These are phyloP conservation scores for Didymella arachidicola DNA, from an alignment of 2,329 filamentous ascomycete genomes.

Conservation along the genomic window DNA sequence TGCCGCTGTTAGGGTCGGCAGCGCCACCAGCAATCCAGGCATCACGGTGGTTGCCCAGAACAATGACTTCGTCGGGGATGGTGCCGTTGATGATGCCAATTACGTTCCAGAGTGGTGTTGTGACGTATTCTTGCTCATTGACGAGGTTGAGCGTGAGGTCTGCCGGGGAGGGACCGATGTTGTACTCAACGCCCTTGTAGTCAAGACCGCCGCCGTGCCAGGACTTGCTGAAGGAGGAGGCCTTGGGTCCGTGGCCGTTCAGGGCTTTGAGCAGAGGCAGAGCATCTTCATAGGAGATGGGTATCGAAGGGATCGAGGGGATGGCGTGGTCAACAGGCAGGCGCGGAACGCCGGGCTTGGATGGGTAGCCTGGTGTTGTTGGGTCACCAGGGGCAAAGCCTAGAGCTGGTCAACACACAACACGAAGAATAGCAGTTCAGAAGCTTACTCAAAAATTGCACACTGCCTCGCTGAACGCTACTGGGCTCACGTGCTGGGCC, in stretches of 20 bases:
- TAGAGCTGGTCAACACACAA: slow-evolving; percentile 39
- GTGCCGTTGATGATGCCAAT: slow-evolving; percentile 92
- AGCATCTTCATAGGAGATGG: slow-evolving; percentile 87
- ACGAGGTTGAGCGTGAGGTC: slow-evolving; percentile 62
- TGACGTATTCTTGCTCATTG: slow-evolving; percentile 60
- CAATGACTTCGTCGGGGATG: slow-evolving; percentile 81
- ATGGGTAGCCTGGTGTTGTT: slow-evolving; percentile 92
- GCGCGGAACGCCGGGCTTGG: slow-evolving; percentile 85
- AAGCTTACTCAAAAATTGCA: slow-evolving; percentile 63
- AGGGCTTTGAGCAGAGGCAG: slow-evolving; percentile 87
- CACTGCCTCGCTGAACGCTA: slow-evolving; percentile 88
- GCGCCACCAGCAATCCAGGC: slow-evolving; percentile 89
- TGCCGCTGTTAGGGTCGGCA: slow-evolving; percentile 83
- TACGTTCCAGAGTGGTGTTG: slow-evolving; percentile 70
- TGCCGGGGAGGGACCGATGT: slow-evolving; percentile 82
- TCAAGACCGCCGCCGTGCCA: slow-evolving; percentile 78
- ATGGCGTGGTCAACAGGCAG: slow-evolving; percentile 73
- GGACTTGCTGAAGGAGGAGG: slow-evolving; percentile 73
- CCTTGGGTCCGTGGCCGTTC: slow-evolving; percentile 85
- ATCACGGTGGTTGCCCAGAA: slow-evolving; percentile 92
- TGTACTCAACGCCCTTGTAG: slow-evolving; percentile 85
- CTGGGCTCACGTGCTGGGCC: slow-evolving; percentile 88
- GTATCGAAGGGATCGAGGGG: slow-evolving; percentile 87
- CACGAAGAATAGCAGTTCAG: no score
- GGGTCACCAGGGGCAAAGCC: slow-evolving; percentile 74